phyloP scores from a whole-genome alignment of 371 early-diverging fungal species.

The Umbelopsis sp. region DNA sequence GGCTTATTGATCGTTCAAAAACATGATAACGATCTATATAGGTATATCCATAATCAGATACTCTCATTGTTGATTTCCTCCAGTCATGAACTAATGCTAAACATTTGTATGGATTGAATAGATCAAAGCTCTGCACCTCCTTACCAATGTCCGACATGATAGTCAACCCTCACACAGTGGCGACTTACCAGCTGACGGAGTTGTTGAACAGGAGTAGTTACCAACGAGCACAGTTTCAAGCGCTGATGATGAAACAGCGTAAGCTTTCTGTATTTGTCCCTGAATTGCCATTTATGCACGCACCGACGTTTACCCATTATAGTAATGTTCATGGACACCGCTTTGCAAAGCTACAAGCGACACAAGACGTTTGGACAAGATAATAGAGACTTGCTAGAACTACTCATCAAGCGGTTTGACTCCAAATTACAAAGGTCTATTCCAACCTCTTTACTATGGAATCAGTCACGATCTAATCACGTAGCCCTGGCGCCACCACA shows the following conservation, averaged over 20 bases:
- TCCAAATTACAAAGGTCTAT: slow-evolving; percentile 4
- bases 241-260: not conserved
- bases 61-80: not conserved
- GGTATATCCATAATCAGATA: not conserved
- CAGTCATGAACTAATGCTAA: not conserved
- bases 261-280: slow-evolving; percentile 11
- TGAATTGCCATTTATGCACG: slow-evolving; percentile 11
- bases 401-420: not conserved
- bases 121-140: not conserved
- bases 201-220: not conserved
- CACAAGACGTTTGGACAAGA: not conserved
- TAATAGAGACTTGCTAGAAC: not conserved
- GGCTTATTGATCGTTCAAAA: not conserved
- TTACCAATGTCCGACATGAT: no score
- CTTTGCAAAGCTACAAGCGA: not conserved
- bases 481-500: not conserved
- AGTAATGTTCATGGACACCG: slow-evolving; percentile 12
- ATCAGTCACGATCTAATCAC: not conserved
- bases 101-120: not conserved
- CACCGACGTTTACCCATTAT: slow-evolving; percentile 2
- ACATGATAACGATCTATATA: not conserved
- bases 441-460: not conserved
- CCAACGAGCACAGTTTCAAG: not conserved
- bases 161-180: not conserved
- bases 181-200: not conserved